Percentiles rank a stretch among this genome's conserved stretches.
Conservation (phyloP, 192 early-diverging fungal genomes). For the Rhizophagus prolifer region DNA sequence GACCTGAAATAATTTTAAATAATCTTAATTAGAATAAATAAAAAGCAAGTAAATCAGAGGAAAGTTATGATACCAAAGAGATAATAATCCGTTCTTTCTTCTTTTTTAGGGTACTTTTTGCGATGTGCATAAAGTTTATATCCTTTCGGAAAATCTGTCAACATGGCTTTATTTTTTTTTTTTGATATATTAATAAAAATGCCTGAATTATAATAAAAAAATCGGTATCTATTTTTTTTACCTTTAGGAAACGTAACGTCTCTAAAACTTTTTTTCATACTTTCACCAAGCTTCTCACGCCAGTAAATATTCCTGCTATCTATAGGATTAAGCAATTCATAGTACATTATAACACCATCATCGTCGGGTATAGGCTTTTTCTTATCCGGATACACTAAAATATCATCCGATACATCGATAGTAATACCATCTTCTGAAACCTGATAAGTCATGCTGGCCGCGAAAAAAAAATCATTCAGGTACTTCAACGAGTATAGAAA, state of each 20-base stretch:
- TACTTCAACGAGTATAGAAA: no score
- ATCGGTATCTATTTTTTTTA: neutral
- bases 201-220: neutral
- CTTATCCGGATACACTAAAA: neutral
- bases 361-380: neutral
- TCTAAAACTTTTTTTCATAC: neutral
- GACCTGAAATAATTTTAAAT: neutral
- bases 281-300: neutral
- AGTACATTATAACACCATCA: neutral
- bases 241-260: neutral
- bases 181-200: neutral
- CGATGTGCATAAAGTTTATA: slow-evolving; percentile 9
- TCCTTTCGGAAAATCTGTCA: neutral
- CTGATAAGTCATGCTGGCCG: neutral
- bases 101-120: neutral
- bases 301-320: neutral
- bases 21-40: neutral
- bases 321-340: neutral
- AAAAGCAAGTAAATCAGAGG: neutral
- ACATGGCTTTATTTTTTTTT: neutral
- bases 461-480: neutral
- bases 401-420: neutral
- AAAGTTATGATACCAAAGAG: neutral
- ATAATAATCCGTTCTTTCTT: neutral
- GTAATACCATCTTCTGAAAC: neutral